phyloP scores from a whole-genome alignment of 805 yeast species.

The Barnettozyma pratensis region DNA sequence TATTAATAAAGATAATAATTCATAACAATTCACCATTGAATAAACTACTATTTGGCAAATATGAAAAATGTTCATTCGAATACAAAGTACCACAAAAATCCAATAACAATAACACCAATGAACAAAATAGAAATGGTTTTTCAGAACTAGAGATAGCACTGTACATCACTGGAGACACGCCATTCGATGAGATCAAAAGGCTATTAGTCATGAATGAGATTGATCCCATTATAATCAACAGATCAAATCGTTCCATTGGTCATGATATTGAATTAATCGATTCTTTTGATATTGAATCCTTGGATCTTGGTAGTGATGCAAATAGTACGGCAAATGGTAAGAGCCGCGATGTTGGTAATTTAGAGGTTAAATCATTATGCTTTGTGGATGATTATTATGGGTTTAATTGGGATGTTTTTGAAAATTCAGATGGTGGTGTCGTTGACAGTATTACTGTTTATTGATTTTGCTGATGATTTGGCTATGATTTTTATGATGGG shows the following conservation, averaged over 20 bases:
- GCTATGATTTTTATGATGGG: neutral
- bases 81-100: neutral
- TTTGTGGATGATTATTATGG: slow-evolving; percentile 6
- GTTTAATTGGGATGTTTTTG: slow-evolving; percentile 7
- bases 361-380: slow-evolving; percentile 5
- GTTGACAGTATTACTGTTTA: slow-evolving; percentile 7
- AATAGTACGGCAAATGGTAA: slow-evolving; percentile 25
- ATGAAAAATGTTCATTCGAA: slow-evolving; percentile 44
- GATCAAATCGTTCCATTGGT: slow-evolving; percentile 10
- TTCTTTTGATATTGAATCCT: slow-evolving; percentile 32
- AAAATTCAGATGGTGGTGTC: neutral
- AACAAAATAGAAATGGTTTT: too few relatives aligned
- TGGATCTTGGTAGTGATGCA: neutral
- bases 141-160: too few relatives aligned
- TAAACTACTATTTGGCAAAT: slow-evolving; percentile 47
- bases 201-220: neutral
- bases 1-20: slow-evolving; percentile 40
- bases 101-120: too few relatives aligned
- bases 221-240: slow-evolving; percentile 15
- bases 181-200: neutral
- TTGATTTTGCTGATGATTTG: neutral
- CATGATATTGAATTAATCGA: slow-evolving; percentile 27
- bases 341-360: slow-evolving; percentile 14
- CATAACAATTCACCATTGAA: slow-evolving; percentile 47
- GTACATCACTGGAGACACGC: neutral